Conservation (phyloP, 805 yeast species). For the Yamadazyma nakazawae region DNA sequence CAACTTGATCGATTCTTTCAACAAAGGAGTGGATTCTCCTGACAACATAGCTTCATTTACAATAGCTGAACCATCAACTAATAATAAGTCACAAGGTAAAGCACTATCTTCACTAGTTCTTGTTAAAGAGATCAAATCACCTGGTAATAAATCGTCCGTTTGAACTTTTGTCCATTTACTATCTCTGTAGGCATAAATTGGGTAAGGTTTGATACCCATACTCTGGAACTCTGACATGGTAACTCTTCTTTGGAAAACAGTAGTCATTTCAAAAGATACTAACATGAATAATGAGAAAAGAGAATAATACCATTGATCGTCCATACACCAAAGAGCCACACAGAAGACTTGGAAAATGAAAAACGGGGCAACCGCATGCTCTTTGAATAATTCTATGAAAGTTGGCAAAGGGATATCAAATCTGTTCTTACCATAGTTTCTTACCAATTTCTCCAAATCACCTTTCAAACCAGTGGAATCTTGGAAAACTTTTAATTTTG, state of each 20-base stretch:
- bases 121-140: conserved; percentile 82
- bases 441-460: conserved; percentile 43
- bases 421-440: conserved; percentile 77
- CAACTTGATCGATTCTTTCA: conserved; percentile 84
- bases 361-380: conserved; percentile 97
- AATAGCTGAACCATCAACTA: conserved; percentile 87
- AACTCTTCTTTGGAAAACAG: conserved; percentile 91
- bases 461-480: conserved; percentile 52
- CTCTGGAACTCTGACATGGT: conserved; percentile 94
- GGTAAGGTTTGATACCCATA: conserved; percentile 94
- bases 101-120: conserved; percentile 92
- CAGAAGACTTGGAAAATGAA: conserved; percentile 96
- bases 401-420: conserved; percentile 97
- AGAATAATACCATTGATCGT: conserved; percentile 95
- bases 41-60: conserved; percentile 98
- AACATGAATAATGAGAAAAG: conserved; percentile 89
- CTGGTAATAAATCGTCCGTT: conserved; percentile 81
- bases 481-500: conserved; percentile 58
- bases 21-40: conserved; percentile 95
- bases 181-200: conserved; percentile 69
- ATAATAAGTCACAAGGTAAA: conserved; percentile 86
- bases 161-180: conserved; percentile 64
- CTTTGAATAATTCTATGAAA: conserved; percentile 84
- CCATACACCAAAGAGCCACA: conserved; percentile 93
- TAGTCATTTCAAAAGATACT: conserved; percentile 87